Evolutionary conservation across 176 grass and related monocot species (phyloP), one percentile per base, ranked within the genome.

Genomic region (Microstegium vimineum): DNA sequence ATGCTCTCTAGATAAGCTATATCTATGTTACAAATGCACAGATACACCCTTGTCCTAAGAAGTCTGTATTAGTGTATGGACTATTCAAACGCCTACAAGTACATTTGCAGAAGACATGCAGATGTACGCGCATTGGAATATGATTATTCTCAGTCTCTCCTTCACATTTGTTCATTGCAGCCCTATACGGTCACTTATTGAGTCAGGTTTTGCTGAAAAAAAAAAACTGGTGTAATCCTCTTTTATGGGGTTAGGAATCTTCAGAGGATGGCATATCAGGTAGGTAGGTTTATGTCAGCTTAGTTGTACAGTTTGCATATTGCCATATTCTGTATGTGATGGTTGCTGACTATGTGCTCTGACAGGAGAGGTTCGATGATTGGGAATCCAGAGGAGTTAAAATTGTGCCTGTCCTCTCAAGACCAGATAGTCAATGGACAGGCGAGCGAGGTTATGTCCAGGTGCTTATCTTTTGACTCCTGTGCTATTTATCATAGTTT

Each of bases 221-320:
- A 84, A 60, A 85, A 86, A 38, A 65, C 82, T 77, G 77, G 84
- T 73, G 77, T 94, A 28, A 88, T 36, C 68, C 89, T 97, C 80
- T 97, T 94, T 77, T 97, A 92, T 89, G 94, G 94, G 33, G 91
- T 88, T 82, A 94, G 91, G 67, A 97, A 92, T 33, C 90, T 94
- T 75, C 89, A 92, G 62, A 89, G 84, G 73, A 97, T 97, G 91
- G 89, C 94, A 22, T 97, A 94, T 90, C 87, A 94, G 90, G 94
- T 97, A 74, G 0, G 33, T n/a, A 75, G 0, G 27, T 23, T 41
- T 69, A 65, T 75, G 45, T 74, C 26, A 80, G 61, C 1, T 69
- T 62, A 73, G 66, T 26, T 62, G 18, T 36, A 42, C 15, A 35
- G 26, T 59, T 81, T 30, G 1, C 12, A 36, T 11, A 62, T 13